Base-by-base conservation (phyloP, 2,329 filamentous ascomycete genomes). In the Neofusicoccum parvum region DNA sequence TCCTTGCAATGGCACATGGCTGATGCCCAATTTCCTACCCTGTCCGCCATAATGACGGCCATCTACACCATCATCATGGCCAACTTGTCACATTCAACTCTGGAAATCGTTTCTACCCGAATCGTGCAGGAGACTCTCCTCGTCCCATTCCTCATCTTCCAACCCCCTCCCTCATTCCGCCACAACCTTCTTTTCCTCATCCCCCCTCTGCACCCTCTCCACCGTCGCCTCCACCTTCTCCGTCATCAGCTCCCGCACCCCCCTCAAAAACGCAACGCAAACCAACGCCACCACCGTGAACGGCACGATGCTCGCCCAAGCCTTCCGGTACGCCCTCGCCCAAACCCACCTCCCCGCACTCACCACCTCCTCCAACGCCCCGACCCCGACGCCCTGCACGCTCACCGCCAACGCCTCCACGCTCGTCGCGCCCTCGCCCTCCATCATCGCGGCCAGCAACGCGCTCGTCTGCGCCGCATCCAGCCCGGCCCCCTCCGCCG, bases 151-250 rank as follows among this genome's bases (percentile, higher is more conserved):
- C 3, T 3, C 23, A 23, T 23, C 3, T 23, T 23, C 3, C 23
- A 23, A 23, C 3, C 27, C 27, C 27, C 5, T 32, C 27, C 27
- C 27, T 32, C 27, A 32, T 32, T 32, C 27, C 27, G 46, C 32
- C 17, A 49, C 53, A 37, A 66, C 68, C 48, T 68, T 51, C 17
- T 23, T 60, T 15, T 71, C 70, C 34, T 71, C 69, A 36, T 65
- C 62, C 9, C 41, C 66, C 11, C 69, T 68, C 7, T 15, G 58
- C 41, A 3, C 41, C 41, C 15, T 62, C 67, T 76, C 74, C 46
- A 76, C 72, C 9, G 71, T 75, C 39, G 73, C 74, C 34, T 76
- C 73, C 1, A 76, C 73, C 63, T 69, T 70, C 65, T 74, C 73
- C 2, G 72, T 74, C 72, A 74, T 74, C 11, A 74, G 46, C 10